Percentiles rank a stretch among this genome's conserved stretches.
Conservation (phyloP, 1,284 basidiomycete species). For the Ganoderma sp. region DNA sequence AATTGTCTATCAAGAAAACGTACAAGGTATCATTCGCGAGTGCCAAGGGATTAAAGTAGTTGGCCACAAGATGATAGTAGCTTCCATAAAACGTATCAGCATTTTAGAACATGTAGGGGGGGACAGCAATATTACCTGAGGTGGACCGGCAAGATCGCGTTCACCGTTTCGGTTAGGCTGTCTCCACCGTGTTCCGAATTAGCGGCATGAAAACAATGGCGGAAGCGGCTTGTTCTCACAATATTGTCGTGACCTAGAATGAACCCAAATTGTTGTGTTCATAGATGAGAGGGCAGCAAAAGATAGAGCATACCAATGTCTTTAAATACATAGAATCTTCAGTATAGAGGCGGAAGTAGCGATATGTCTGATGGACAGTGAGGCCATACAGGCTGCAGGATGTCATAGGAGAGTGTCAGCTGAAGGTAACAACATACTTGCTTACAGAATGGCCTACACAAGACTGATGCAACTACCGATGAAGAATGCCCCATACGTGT, state of each 20-base stretch:
- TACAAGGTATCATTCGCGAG: not conserved
- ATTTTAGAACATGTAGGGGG: not conserved
- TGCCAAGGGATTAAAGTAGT: not conserved
- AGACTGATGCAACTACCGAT: slow-evolving; percentile 6
- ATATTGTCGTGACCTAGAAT: not conserved
- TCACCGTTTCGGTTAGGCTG: not conserved
- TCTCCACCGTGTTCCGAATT: not conserved
- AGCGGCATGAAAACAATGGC: not conserved
- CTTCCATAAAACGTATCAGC: not conserved
- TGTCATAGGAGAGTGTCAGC: not conserved
- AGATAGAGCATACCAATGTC: not conserved
- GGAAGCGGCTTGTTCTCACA: not conserved
- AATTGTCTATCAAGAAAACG: not conserved
- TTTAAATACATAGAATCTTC: not conserved
- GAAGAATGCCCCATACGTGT: slow-evolving; percentile 8
- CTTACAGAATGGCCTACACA: not conserved
- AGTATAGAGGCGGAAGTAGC: slow-evolving; percentile 20
- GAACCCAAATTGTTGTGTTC: not conserved
- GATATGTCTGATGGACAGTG: slow-evolving; percentile 16
- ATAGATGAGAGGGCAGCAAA: too few relatives aligned
- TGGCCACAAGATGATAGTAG: not conserved
- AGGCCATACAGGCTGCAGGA: slow-evolving; percentile 15
- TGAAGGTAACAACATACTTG: not conserved
- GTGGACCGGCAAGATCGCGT: not conserved
- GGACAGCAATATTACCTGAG: not conserved